Conservation (phyloP, 176 grass and related monocot species). For the Zea mays region Zm-B73-REFERENCE-NAM-5.0 NC_050100.1:179433001-179433500, state of each 20-base stretch:
- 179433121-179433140: not conserved
- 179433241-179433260: not conserved
- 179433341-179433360: slow-evolving; percentile 99
- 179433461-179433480: slow-evolving; percentile 92
- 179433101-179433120: not conserved
- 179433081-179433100: not conserved
- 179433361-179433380: slow-evolving; percentile 54
- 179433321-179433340: slow-evolving; percentile 98
- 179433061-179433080: slow-evolving; percentile 4
- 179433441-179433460: slow-evolving; percentile 86
- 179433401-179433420: slow-evolving; percentile 10
- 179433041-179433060: not conserved
- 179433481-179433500: slow-evolving; percentile 94
- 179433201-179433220: slow-evolving; percentile 6
- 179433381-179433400: slow-evolving; percentile 19
- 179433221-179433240: slow-evolving; percentile 30
- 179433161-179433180: not conserved
- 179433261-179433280: slow-evolving; percentile 28
- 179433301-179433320: slow-evolving; percentile 98
- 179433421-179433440: slow-evolving; percentile 29
- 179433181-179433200: slow-evolving; percentile 5
- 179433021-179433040: not conserved
- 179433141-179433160: not conserved
- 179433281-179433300: slow-evolving; percentile 89
- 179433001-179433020: not conserved